phyloP scores from a whole-genome alignment of 805 yeast genomes.

The Kodamaea fukazawae region DNA sequence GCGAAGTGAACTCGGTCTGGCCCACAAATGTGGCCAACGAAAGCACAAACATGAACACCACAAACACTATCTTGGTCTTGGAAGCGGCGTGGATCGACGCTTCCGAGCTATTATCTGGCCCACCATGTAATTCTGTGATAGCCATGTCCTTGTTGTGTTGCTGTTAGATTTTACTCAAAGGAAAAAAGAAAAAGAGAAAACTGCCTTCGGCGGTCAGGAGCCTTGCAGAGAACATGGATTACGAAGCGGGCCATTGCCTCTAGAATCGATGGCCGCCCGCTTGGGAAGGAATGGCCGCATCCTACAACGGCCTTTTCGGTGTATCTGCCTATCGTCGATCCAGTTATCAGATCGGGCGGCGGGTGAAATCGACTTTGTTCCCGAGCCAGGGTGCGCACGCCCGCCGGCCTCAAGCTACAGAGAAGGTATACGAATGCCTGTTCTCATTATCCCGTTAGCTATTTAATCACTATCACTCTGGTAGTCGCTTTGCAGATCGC shows the following conservation, averaged over 20 bases:
- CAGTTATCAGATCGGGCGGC: no score
- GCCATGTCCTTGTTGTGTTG: slow-evolving; percentile 22
- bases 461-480: slow-evolving; percentile 40
- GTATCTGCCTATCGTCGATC: no score
- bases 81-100: slow-evolving; percentile 27
- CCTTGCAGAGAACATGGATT: no score
- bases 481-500: slow-evolving; percentile 22
- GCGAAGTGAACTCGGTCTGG: slow-evolving; percentile 79
- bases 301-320: no score
- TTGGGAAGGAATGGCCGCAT: no score
- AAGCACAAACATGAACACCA: slow-evolving; percentile 30
- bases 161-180: slow-evolving; percentile 1
- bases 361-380: no score
- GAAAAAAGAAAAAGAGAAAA: background rate
- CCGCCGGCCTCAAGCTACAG: no score
- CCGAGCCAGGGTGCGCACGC: no score
- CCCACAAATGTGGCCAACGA: slow-evolving; percentile 58
- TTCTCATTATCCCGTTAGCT: background rate
- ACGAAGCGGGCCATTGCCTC: no score
- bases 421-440: no score
- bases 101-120: slow-evolving; percentile 18
- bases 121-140: slow-evolving; percentile 30
- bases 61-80: slow-evolving; percentile 35
- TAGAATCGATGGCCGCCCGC: no score
- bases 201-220: no score